Conservation (phyloP, 345 rosid species). For the Mercurialis annua region DNA sequence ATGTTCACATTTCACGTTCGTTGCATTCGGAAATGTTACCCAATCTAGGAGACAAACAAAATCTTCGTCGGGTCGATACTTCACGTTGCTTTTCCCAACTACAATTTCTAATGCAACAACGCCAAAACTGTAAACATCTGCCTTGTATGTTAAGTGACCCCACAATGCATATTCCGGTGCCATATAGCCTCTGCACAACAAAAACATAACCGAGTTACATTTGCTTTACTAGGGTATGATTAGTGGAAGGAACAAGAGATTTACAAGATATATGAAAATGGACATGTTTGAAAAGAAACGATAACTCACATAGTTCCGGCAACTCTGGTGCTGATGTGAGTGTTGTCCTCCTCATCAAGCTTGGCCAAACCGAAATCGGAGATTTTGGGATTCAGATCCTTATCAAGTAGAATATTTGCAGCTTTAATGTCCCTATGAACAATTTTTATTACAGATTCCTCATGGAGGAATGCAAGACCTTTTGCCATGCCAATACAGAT, state of each 20-base stretch:
- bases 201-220: not conserved
- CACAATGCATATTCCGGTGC: conserved; percentile 67
- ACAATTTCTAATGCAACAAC: conserved; percentile 54
- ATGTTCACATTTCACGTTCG: no score
- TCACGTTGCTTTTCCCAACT: conserved; percentile 46
- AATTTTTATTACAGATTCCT: conserved; percentile 16
- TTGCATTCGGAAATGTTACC: conserved; percentile 31
- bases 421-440: conserved; percentile 24
- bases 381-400: no score
- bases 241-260: not conserved
- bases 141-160: conserved; percentile 57
- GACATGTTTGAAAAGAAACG: no score
- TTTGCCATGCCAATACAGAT: conserved; percentile 17
- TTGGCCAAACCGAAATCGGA: no score
- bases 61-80: conserved; percentile 34
- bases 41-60: conserved; percentile 51
- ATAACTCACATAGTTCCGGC: no score
- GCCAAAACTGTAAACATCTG: conserved; percentile 66
- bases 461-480: conserved; percentile 23
- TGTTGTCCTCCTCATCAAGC: no score
- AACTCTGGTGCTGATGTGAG: no score
- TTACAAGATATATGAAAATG: no score
- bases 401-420: no score
- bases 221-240: not conserved
- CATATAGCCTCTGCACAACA: conserved; percentile 47